phyloP scores from a whole-genome alignment of 495 filamentous ascomycete genomes.

The Penicillium nucicola region DNA sequence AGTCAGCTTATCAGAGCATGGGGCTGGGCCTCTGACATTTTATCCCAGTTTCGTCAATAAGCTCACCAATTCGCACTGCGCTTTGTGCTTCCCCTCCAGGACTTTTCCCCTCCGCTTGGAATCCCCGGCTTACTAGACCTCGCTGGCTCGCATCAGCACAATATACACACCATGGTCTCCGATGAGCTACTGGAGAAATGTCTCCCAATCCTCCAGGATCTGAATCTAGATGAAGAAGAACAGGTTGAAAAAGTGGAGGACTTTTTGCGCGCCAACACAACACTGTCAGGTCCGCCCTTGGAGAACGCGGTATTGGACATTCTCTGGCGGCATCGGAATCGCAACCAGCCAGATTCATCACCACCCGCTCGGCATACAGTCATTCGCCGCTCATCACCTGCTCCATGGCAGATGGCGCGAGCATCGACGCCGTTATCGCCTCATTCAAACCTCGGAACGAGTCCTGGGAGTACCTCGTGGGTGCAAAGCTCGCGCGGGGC shows the following conservation, averaged over 20 bases:
- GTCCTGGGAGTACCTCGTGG: conserved; percentile 74
- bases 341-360: conserved; percentile 66
- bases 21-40: neutral
- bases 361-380: conserved; percentile 86
- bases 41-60: neutral
- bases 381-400: conserved; percentile 85
- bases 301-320: conserved; percentile 91
- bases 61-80: neutral
- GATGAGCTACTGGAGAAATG: conserved; percentile 91
- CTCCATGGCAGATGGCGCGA: conserved; percentile 82
- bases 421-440: conserved; percentile 76
- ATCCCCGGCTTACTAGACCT: conserved; percentile 2
- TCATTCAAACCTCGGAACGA: conserved; percentile 70
- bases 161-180: conserved; percentile 65
- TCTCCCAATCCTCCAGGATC: conserved; percentile 81
- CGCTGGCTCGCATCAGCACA: conserved; percentile 9
- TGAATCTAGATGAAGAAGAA: conserved; percentile 84
- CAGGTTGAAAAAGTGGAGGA: conserved; percentile 91
- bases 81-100: neutral
- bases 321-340: conserved; percentile 85
- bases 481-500: conserved; percentile 66
- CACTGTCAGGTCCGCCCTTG: conserved; percentile 69
- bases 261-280: conserved; percentile 74
- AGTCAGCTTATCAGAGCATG: neutral
- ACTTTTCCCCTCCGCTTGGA: neutral